Percentiles rank a stretch among this genome's conserved stretches.
These are phyloP conservation scores for Fusarium piperis DNA, from an alignment of 2,329 filamentous ascomycete genomes.

Conservation along the genomic window DNA sequence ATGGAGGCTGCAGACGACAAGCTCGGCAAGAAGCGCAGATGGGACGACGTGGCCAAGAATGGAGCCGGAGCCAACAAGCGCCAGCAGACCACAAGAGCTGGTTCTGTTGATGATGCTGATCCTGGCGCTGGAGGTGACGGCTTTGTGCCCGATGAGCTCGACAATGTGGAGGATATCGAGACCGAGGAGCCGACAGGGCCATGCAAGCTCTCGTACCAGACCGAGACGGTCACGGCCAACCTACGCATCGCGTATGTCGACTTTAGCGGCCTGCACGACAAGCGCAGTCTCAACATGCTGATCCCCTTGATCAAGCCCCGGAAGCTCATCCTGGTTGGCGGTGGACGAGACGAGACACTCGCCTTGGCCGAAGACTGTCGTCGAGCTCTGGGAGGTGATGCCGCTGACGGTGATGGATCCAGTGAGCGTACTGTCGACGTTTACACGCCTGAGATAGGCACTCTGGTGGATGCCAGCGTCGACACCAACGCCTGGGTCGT, in stretches of 20 bases:
- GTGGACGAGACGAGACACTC: conserved; percentile 80
- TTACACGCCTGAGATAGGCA: conserved; percentile 81
- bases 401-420: conserved; percentile 24
- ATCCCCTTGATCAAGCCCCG: conserved; percentile 93
- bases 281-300: conserved; percentile 91
- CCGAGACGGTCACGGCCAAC: conserved; percentile 72
- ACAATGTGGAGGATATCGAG: conserved; percentile 66
- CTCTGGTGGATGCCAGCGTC: conserved; percentile 86
- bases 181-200: conserved; percentile 68
- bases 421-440: conserved; percentile 71
- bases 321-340: conserved; percentile 92
- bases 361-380: conserved; percentile 83
- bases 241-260: conserved; percentile 88
- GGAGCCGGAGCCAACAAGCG: conserved; percentile 65
- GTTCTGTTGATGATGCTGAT: conserved; percentile 58
- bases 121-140: conserved; percentile 48
- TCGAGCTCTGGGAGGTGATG: conserved; percentile 60
- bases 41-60: conserved; percentile 73
- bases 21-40: conserved; percentile 92
- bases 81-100: conserved; percentile 56
- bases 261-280: conserved; percentile 91
- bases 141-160: conserved; percentile 63
- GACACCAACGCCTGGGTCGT: conserved; percentile 98
- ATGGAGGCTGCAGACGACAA: conserved; percentile 62
- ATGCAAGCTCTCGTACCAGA: conserved; percentile 75